A percentile compares a stretch with the other conserved stretches of the same genome.
phyloP scores from a whole-genome alignment of 768 basidiomycete species.

The Collybiopsis confluens region DNA sequence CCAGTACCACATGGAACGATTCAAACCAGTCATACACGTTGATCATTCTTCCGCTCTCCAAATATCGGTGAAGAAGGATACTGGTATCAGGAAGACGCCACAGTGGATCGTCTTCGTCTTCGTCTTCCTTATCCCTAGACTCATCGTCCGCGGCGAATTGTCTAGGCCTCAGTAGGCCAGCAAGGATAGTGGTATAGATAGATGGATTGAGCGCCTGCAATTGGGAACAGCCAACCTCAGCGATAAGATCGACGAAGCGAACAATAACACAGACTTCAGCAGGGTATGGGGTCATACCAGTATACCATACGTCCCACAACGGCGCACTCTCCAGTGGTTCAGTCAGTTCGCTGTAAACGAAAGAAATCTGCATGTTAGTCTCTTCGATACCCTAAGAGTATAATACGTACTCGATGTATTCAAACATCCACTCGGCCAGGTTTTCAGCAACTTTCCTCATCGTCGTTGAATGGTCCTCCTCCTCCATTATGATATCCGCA shows the following conservation, averaged over 20 bases:
- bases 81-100: slow-evolving; percentile 68
- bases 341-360: slow-evolving; percentile 32
- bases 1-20: slow-evolving; percentile 64
- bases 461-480: slow-evolving; percentile 13
- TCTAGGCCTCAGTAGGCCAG: slow-evolving; percentile 58
- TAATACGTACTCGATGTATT: slow-evolving; percentile 43
- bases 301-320: slow-evolving; percentile 76
- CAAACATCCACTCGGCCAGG: slow-evolving; percentile 47
- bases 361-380: background rate
- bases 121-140: slow-evolving; percentile 2
- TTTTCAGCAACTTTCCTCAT: slow-evolving; percentile 18
- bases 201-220: slow-evolving; percentile 67
- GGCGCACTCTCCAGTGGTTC: slow-evolving; percentile 43
- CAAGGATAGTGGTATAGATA: slow-evolving; percentile 52
- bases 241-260: background rate
- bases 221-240: no score
- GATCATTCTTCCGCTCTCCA: slow-evolving; percentile 76
- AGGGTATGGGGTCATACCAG: slow-evolving; percentile 58
- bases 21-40: slow-evolving; percentile 90
- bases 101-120: slow-evolving; percentile 26
- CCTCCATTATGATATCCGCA: background rate
- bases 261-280: slow-evolving; percentile 43
- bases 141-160: slow-evolving; percentile 30
- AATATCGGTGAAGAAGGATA: slow-evolving; percentile 72
- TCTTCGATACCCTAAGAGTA: background rate